Base-by-base conservation (phyloP, 2,329 filamentous ascomycete species). In the Fonsecaea pedrosoi region DNA sequence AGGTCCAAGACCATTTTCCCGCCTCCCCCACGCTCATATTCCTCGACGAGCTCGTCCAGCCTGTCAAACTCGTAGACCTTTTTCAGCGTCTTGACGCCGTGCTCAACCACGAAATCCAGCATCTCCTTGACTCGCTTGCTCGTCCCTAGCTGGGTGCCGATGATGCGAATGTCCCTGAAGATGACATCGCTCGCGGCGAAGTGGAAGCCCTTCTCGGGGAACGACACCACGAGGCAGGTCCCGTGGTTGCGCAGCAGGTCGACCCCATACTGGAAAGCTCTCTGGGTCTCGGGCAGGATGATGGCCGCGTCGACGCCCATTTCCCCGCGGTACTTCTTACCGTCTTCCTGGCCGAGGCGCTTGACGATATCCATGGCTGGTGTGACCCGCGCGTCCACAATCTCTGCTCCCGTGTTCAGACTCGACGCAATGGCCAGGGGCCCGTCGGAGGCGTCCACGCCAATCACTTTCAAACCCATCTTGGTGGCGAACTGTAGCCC, bases 401-500 rank as follows among this genome's bases (percentile, higher is more conserved):
- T 71, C 71, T 82, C 77, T 68, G 79, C 79, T 18, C 73, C 77
- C 9, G 88, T 89, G 37, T 88, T 88, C 2, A 91, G 79, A 72
- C 83, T 74, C 64, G 78, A 75, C 0, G 90, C 90, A 72, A 92
- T 90, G 0, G 87, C 84, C 67, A 84, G 84, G 82, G 94, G 94
- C 71, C 81, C 82, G 68, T 86, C 84, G 10, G 87, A 72, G 37
- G 86, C 0, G 86, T 85, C n/a, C 85, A 89, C 57, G 92, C 77
- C 75, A 6, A 77, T 74, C 10, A 60, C 60, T 15, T 86, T 84
- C 77, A 90, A 92, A 3, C 91, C 91, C 90, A 93, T 92, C 78
- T 88, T 88, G 57, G 82, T 82, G 3, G 90, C 90, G 75, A 89
- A 94, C 76, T 93, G 90, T 30, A 94, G 87, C 0, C 90, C 91